Evolutionary conservation across 176 grass and related monocot genomes (phyloP).

Genomic region (Panicum miliaceum): DNA sequence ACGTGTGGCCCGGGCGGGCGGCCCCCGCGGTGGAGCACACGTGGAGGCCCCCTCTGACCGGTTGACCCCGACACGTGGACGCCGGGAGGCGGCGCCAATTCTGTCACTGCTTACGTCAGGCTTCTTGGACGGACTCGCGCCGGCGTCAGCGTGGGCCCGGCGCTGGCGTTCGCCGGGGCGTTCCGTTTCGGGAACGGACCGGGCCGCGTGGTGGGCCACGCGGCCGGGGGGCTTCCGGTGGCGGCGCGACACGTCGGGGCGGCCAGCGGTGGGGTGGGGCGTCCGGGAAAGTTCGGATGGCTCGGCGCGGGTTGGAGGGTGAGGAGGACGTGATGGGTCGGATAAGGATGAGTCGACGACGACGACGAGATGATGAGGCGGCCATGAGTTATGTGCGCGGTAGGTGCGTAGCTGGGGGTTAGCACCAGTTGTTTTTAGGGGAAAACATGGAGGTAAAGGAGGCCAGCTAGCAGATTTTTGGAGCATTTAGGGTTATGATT

Average conservation of each 20-base stretch:
- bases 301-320: background rate
- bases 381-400: background rate
- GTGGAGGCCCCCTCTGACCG: constrained; percentile 44
- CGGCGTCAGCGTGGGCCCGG: background rate
- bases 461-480: constrained; percentile 16
- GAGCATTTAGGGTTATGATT: background rate
- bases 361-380: background rate
- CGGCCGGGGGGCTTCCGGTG: constrained; percentile 11
- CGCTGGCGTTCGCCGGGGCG: constrained; percentile 41
- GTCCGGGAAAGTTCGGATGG: constrained; percentile 21
- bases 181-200: constrained; percentile 58
- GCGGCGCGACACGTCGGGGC: constrained; percentile 44
- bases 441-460: background rate
- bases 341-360: constrained; percentile 60
- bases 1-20: constrained; percentile 42
- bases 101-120: constrained; percentile 84
- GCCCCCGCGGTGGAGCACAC: constrained; percentile 31
- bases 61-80: constrained; percentile 54
- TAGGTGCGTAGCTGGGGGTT: constrained; percentile 33
- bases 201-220: constrained; percentile 13
- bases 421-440: background rate
- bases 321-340: constrained; percentile 25
- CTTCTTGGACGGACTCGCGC: constrained; percentile 52
- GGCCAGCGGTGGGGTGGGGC: constrained; percentile 1
- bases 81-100: constrained; percentile 50